These are phyloP conservation scores for Scenedesmus sp. DNA, from an alignment of 163 green algal species.

Conservation along the genomic window DNA sequence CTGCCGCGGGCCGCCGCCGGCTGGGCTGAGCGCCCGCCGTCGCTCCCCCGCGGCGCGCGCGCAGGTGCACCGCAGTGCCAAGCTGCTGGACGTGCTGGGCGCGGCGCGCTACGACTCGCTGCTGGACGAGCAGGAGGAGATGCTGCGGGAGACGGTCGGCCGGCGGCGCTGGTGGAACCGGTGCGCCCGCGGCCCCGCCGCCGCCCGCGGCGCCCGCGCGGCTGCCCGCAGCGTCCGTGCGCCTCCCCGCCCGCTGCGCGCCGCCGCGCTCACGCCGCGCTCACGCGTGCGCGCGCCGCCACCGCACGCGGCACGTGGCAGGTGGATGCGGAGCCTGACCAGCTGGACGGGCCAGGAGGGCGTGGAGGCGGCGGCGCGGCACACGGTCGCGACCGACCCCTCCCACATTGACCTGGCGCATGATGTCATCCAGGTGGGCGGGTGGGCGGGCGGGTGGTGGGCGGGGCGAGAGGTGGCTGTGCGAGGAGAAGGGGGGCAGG, in stretches of 20 bases:
- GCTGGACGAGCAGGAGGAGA: slow-evolving; percentile 16
- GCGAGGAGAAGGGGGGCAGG: no score
- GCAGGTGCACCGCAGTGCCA: slow-evolving; percentile 37
- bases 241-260: no score
- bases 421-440: slow-evolving; percentile 40
- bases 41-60: no score
- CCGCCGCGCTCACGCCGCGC: no score
- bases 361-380: neutral
- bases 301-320: no score
- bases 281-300: no score
- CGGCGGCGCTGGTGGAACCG: slow-evolving; percentile 1
- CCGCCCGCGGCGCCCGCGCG: no score
- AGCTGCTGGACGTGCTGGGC: slow-evolving; percentile 36
- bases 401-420: slow-evolving; percentile 28
- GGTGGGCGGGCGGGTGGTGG: slow-evolving; percentile 8
- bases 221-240: no score
- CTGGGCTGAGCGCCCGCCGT: no score
- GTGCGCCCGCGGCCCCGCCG: no score
- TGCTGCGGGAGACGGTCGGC: slow-evolving; percentile 3
- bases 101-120: neutral
- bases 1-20: no score
- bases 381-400: neutral
- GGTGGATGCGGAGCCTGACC: slow-evolving; percentile 17
- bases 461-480: no score
- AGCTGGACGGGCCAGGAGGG: slow-evolving; percentile 35